Conservation (phyloP, 805 yeast species). For the Babjeviella inositovora region DNA sequence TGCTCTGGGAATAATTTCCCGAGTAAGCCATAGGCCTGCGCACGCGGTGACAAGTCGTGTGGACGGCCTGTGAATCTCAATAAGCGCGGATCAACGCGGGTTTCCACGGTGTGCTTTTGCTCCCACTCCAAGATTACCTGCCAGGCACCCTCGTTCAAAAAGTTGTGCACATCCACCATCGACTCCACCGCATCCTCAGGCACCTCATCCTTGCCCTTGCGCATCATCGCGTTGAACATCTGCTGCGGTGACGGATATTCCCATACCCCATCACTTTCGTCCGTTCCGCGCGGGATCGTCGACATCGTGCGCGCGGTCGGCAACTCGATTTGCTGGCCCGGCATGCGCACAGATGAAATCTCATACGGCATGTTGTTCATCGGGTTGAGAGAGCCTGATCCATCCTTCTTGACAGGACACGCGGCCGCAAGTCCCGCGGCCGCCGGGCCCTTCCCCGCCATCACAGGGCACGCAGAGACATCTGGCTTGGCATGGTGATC, state of each 20-base stretch:
- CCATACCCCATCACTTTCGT: conserved; percentile 64
- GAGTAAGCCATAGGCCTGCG: conserved; percentile 47
- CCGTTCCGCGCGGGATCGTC: conserved; percentile 72
- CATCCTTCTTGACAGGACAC: conserved; percentile 18
- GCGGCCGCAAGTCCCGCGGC: conserved; percentile 12
- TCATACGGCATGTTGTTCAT: conserved; percentile 78
- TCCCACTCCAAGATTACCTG: conserved; percentile 90
- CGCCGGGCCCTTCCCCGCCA: conserved; percentile 7
- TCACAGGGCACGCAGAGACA: conserved; percentile 20
- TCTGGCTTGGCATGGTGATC: conserved; percentile 15
- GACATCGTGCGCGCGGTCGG: conserved; percentile 79
- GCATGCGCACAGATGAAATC: conserved; percentile 48
- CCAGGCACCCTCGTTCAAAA: conserved; percentile 97
- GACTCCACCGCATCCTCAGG: conserved; percentile 93
- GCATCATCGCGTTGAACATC: conserved; percentile 94
- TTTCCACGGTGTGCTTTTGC: conserved; percentile 37
- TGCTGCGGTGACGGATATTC: conserved; percentile 99
- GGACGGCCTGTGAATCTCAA: conserved; percentile 88
- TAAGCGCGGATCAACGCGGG: conserved; percentile 56
- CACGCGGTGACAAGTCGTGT: conserved; percentile 74
- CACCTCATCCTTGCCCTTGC: conserved; percentile 79
- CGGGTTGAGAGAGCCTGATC: conserved; percentile 33
- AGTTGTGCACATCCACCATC: conserved; percentile 96
- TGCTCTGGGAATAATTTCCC: conserved; percentile 57
- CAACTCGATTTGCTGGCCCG: conserved; percentile 66